Evolutionary conservation across 2,329 filamentous ascomycete genomes (phyloP).

Genomic region (Trichoderma sp.): DNA sequence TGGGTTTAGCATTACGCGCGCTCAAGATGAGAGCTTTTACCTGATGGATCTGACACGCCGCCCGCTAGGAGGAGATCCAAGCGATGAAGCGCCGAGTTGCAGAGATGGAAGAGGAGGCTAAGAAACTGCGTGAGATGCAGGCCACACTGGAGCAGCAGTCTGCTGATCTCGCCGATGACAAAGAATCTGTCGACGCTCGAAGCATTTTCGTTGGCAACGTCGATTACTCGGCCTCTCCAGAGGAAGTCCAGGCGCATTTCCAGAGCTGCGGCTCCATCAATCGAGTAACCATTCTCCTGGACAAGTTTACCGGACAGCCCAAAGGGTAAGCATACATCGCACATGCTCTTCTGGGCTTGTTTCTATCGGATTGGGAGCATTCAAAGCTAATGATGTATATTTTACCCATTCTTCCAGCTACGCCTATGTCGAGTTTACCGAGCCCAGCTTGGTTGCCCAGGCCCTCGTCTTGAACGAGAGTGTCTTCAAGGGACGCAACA

Average conservation of each 20-base stretch:
- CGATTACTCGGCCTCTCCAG: slow-evolving; percentile 93
- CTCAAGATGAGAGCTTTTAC: slow-evolving; percentile 5
- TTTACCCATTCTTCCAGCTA: slow-evolving; percentile 63
- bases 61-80: slow-evolving; percentile 72
- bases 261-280: slow-evolving; percentile 97
- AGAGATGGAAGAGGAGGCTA: slow-evolving; percentile 89
- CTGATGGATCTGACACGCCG: slow-evolving; percentile 40
- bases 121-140: slow-evolving; percentile 86
- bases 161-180: slow-evolving; percentile 84
- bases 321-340: slow-evolving; percentile 74
- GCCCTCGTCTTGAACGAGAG: slow-evolving; percentile 96
- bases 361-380: background rate
- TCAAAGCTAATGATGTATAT: background rate
- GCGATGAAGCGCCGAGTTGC: slow-evolving; percentile 86
- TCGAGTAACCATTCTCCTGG: slow-evolving; percentile 92
- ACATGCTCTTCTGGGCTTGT: background rate
- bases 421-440: slow-evolving; percentile 97
- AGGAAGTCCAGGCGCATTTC: slow-evolving; percentile 97
- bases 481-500: slow-evolving; percentile 88
- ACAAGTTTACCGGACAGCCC: slow-evolving; percentile 99
- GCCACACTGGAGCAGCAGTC: slow-evolving; percentile 82
- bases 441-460: slow-evolving; percentile 89
- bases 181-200: slow-evolving; percentile 91
- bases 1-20: slow-evolving; percentile 37
- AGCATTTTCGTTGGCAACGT: slow-evolving; percentile 99